A percentile compares a stretch with the other conserved stretches of the same genome.
These are phyloP conservation scores for Beta lomatogona DNA, from an alignment of 179 eudicot species.

Conservation along the genomic window DNA sequence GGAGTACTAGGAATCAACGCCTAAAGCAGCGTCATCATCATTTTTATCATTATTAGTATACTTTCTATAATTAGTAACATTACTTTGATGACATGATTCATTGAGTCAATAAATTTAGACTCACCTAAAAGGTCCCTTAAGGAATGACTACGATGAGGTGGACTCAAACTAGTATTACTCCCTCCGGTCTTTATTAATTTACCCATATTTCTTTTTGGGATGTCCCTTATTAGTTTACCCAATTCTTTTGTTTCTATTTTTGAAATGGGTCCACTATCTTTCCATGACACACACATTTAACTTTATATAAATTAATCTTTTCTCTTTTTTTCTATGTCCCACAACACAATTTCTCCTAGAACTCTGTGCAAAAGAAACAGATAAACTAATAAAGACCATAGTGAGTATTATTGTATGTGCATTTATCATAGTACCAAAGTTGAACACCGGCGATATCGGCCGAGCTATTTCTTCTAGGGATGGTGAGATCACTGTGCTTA, in stretches of 20 bases:
- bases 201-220: too few species aligned
- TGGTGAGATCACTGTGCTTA: constrained; percentile 19
- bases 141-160: constrained; percentile 37
- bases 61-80: constrained; percentile 4
- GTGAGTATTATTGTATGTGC: not conserved
- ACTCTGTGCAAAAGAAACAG: too few species aligned
- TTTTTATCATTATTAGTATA: not conserved
- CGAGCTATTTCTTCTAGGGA: constrained; percentile 48
- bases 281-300: too few species aligned
- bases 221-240: too few species aligned
- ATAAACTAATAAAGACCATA: too few species aligned
- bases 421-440: not conserved
- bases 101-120: constrained; percentile 36
- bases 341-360: too few species aligned
- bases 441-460: constrained; percentile 40
- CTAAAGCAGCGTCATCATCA: not conserved
- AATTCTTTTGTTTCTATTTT: too few species aligned
- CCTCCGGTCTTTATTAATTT: too few species aligned
- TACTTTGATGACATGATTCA: constrained; percentile 2
- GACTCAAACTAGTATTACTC: not conserved
- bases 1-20: constrained; percentile 43
- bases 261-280: too few species aligned
- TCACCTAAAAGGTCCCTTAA: constrained; percentile 65
- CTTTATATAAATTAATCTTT: too few species aligned
- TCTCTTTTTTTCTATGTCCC: too few species aligned